Evolutionary conservation across 371 early-diverging fungal species (phyloP).

Genomic region (Rhizopus stolonifer): DNA sequence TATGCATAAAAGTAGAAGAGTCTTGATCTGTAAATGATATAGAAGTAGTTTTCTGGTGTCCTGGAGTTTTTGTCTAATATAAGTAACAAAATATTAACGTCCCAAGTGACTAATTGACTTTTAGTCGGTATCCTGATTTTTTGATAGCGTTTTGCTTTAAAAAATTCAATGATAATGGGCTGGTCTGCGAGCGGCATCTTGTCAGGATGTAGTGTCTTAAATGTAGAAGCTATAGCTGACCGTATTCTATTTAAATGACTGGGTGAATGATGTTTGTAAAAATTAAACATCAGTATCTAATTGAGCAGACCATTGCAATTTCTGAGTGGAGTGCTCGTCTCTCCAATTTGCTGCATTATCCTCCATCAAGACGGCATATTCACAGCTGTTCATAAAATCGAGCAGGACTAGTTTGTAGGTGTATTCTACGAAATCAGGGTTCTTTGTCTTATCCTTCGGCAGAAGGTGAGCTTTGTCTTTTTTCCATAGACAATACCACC

Average conservation of each 20-base stretch:
- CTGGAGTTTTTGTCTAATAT: background rate
- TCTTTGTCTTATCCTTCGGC: too few species aligned
- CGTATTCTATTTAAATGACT: background rate
- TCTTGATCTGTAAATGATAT: constrained; percentile 19
- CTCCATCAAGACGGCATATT: too few species aligned
- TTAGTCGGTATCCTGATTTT: background rate
- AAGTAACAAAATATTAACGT: background rate
- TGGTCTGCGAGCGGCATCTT: constrained; percentile 1
- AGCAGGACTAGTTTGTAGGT: too few species aligned
- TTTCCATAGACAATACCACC: too few species aligned
- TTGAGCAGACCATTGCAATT: too few species aligned
- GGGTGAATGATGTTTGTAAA: background rate
- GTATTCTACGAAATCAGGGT: too few species aligned
- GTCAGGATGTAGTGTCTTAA: background rate
- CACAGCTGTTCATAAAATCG: too few species aligned
- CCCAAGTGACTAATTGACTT: constrained; percentile 6
- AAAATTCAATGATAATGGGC: constrained; percentile 1
- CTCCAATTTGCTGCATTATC: too few species aligned
- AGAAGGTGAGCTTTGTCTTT: too few species aligned
- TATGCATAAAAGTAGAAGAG: constrained; percentile 5
- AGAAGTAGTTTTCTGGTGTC: background rate
- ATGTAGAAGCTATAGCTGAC: constrained; percentile 1
- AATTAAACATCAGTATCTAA: too few species aligned
- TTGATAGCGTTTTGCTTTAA: constrained; percentile 1
- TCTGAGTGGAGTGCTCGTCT: too few species aligned